phyloP scores from a whole-genome alignment of 306 rosid species.

The Acacia melanoxylon region DNA sequence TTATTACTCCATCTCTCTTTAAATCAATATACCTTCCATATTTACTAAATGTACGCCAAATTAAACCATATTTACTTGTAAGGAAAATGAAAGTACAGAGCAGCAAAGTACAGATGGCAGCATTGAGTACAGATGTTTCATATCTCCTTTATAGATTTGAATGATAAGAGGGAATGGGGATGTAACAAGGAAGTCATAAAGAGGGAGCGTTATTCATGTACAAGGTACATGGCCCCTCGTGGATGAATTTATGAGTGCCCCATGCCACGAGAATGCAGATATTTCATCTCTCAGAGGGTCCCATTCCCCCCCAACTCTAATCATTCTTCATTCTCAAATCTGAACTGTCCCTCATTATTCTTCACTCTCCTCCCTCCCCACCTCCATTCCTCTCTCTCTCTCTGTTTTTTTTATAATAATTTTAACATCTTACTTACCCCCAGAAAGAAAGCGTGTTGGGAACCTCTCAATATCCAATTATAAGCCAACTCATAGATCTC shows the following conservation, averaged over 20 bases:
- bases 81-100: not conserved
- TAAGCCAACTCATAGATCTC: constrained; percentile 37
- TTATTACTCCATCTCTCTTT: no score
- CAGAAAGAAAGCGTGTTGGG: constrained; percentile 42
- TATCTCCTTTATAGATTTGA: not conserved
- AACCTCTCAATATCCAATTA: constrained; percentile 33
- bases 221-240: constrained; percentile 11
- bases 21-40: no score
- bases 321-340: constrained; percentile 12
- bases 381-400: not conserved
- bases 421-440: not conserved
- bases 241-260: not conserved
- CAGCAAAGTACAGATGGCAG: no score
- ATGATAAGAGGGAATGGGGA: not conserved
- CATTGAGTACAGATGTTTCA: not conserved
- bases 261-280: not conserved
- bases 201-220: not conserved
- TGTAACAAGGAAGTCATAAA: not conserved
- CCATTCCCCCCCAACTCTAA: constrained; percentile 20
- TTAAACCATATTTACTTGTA: no score
- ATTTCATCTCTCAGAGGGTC: constrained; percentile 28
- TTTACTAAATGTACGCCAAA: no score
- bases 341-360: constrained; percentile 40
- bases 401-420: not conserved
- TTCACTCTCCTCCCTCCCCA: not conserved